Conservation (phyloP, 306 rosid species). For the Cucumis cinereus region DNA sequence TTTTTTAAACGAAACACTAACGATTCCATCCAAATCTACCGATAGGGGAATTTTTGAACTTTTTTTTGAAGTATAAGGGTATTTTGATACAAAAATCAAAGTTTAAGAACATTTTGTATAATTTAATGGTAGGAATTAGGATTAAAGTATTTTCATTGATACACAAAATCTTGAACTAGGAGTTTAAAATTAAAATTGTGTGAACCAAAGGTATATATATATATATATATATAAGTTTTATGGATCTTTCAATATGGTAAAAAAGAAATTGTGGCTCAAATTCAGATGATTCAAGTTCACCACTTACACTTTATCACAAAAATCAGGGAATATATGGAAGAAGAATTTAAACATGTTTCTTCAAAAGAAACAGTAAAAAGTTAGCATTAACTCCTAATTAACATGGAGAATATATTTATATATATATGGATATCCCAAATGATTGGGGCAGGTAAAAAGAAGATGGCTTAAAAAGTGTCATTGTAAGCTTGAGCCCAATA, state of each 20-base stretch:
- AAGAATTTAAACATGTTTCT: neutral
- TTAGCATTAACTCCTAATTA: conserved; percentile 3
- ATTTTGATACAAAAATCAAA: no score
- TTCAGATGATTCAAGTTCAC: neutral
- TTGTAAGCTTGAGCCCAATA: conserved; percentile 76
- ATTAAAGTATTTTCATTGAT: neutral
- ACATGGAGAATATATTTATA: neutral
- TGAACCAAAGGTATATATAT: neutral
- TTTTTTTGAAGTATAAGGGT: no score
- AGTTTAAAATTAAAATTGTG: neutral
- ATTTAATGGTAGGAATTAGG: no score
- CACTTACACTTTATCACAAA: neutral
- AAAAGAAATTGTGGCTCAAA: neutral
- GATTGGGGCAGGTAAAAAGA: neutral
- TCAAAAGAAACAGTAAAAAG: neutral
- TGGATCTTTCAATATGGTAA: no score
- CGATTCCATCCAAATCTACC: no score
- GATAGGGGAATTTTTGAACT: no score
- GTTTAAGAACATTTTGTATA: no score
- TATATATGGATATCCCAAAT: neutral
- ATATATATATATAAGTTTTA: no score
- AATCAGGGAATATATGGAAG: neutral
- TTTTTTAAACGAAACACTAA: no score
- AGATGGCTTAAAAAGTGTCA: conserved; percentile 13
- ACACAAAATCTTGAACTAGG: neutral